phyloP scores from a whole-genome alignment of 2,329 filamentous ascomycete genomes.

The Penicillium sp. region DNA sequence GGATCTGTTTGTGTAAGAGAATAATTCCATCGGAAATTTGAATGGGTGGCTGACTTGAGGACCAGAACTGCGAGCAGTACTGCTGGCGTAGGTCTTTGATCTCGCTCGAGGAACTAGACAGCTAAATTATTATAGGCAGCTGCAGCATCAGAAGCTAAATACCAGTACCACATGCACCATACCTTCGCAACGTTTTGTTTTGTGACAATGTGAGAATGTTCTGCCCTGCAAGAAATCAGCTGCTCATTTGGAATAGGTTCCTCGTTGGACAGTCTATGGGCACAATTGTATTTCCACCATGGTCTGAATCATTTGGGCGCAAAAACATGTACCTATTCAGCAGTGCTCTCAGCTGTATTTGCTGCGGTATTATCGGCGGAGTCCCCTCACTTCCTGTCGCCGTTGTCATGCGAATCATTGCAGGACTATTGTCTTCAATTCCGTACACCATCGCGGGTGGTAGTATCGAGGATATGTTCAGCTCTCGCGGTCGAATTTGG shows the following conservation, averaged over 20 bases:
- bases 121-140: slow-evolving; percentile 21
- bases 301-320: slow-evolving; percentile 37
- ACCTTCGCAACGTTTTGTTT: slow-evolving; percentile 31
- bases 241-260: slow-evolving; percentile 21
- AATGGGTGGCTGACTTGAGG: slow-evolving; percentile 9
- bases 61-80: slow-evolving; percentile 33
- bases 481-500: slow-evolving; percentile 42
- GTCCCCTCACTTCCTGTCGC: slow-evolving; percentile 35
- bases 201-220: slow-evolving; percentile 20
- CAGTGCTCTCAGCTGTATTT: slow-evolving; percentile 25
- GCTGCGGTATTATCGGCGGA: slow-evolving; percentile 37
- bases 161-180: slow-evolving; percentile 24
- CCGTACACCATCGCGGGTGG: slow-evolving; percentile 44
- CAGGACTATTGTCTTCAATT: slow-evolving; percentile 45
- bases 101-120: neutral
- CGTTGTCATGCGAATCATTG: slow-evolving; percentile 41
- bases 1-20: slow-evolving; percentile 31
- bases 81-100: slow-evolving; percentile 26
- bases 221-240: neutral
- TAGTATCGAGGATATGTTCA: slow-evolving; percentile 47
- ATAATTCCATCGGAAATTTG: neutral
- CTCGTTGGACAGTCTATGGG: slow-evolving; percentile 33
- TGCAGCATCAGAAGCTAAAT: slow-evolving; percentile 23
- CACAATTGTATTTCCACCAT: slow-evolving; percentile 33
- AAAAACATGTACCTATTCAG: slow-evolving; percentile 34